These are phyloP conservation scores for Goniomonas avonlea DNA, from an alignment of 78 protist genomes.

Conservation along the genomic window DNA sequence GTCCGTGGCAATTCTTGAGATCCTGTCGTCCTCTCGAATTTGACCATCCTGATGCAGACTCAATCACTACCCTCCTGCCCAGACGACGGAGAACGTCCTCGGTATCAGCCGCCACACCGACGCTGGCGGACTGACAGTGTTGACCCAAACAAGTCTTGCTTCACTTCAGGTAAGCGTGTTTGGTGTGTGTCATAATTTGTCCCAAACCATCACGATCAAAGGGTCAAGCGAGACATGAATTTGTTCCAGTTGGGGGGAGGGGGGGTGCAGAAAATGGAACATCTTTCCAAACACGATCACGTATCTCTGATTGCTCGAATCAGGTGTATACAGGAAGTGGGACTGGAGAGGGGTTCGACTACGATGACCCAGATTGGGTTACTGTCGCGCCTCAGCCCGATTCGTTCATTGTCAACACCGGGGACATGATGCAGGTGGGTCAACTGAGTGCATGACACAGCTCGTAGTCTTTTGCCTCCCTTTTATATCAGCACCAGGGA, in stretches of 20 bases:
- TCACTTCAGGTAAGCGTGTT: conserved; percentile 16
- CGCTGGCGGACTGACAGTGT: conserved; percentile 23
- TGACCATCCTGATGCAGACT: no score
- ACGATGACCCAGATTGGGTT: not conserved
- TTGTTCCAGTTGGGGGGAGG: no score
- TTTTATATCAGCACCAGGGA: no score
- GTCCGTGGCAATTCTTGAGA: no score
- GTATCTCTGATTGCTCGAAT: not conserved
- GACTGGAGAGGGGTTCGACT: not conserved
- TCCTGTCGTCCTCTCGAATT: no score
- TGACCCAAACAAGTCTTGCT: not conserved
- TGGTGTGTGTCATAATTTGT: not conserved
- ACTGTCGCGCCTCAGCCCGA: not conserved
- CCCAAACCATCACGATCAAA: not conserved
- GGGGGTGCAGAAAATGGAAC: no score
- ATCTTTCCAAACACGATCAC: not conserved
- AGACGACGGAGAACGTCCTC: not conserved
- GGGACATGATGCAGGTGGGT: conserved; percentile 35
- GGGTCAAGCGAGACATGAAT: not conserved
- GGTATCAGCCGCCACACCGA: not conserved
- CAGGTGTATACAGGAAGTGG: not conserved
- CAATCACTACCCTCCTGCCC: conserved; percentile 21
- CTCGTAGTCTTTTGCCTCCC: no score
- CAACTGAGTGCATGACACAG: no score
- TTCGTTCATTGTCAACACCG: conserved; percentile 21